Base-by-base conservation (phyloP, 108 stramenopile genomes). In the Skeletonema marinoi region DNA sequence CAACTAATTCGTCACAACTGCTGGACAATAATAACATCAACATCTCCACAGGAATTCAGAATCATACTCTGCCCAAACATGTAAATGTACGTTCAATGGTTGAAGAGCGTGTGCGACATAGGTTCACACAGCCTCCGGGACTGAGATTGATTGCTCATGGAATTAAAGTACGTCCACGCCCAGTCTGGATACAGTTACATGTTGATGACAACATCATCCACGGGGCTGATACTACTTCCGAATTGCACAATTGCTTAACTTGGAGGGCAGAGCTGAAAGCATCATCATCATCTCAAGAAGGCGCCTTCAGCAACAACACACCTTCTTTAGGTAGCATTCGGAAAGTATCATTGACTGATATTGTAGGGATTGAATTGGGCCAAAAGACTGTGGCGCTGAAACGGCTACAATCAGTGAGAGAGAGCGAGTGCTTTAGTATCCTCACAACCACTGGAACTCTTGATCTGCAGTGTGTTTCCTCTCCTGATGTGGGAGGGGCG, bases 141-240 rank as follows among this genome's bases (percentile, higher is more conserved):
- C 44, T 78, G 25, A 65, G 51, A 51, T 44, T 78, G 33, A 66
- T 78, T 42, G 77, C 77, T 17, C 77, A 78, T 42, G 77, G 77
- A 14, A 71, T 70, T 16, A 78, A 70, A 63, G 70, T 69, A 14
- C 59, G 60, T 0, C 77, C 77, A 9, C 68, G 77, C 42, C 62
- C 65, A 21, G 77, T 78, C 36, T 78, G 70, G 63, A 66, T 78
- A 32, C 70, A 69, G 21, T 32, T 78, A 25, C 77, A 78, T 29
- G 25, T 25, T n/a, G n/a, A n/a, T 2, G 58, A 46, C 9, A n/a
- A 19, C 31, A 14, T 6, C 30, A 19, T 6, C 21, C 68, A 68
- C 14, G 14, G 21, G 7, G 13, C 11, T 14, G 0, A 0, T 13
- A 17, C 10, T 33, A 17, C 77, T 7, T 17, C 50, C 2, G 41